phyloP scores from a whole-genome alignment of 371 early-diverging fungal species.

The Zychaea mexicana region DNA sequence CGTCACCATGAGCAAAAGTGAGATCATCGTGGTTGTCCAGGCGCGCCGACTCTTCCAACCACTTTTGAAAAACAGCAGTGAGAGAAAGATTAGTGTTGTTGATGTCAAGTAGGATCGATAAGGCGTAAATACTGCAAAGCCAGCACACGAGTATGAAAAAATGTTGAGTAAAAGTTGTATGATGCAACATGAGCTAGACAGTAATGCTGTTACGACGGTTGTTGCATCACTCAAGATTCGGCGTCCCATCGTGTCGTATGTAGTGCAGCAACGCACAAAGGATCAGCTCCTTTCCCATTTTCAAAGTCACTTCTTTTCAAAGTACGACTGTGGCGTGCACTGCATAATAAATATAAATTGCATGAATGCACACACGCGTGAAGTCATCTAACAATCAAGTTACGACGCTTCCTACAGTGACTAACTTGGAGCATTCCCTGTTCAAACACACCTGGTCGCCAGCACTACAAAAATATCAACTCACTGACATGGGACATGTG shows the following conservation, averaged over 20 bases:
- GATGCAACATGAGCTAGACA: slow-evolving; percentile 58
- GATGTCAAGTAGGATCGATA: slow-evolving; percentile 38
- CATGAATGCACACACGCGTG: too few relatives aligned
- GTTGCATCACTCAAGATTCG: not conserved
- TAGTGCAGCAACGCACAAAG: not conserved
- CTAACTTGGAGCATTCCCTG: too few relatives aligned
- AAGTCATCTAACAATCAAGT: too few relatives aligned
- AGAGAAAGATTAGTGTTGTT: slow-evolving; percentile 26
- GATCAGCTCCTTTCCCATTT: not conserved
- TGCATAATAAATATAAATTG: too few relatives aligned
- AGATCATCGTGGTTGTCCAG: slow-evolving; percentile 17
- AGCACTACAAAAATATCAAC: too few relatives aligned
- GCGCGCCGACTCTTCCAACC: slow-evolving; percentile 14
- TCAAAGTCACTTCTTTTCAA: too few relatives aligned
- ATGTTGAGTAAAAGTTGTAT: slow-evolving; percentile 56
- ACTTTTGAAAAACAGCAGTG: slow-evolving; percentile 21
- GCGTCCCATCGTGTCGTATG: not conserved
- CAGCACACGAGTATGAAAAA: slow-evolving; percentile 59
- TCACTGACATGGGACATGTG: too few relatives aligned
- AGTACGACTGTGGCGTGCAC: too few relatives aligned
- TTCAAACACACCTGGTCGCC: too few relatives aligned
- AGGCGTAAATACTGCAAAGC: slow-evolving; percentile 56
- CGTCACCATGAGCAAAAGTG: slow-evolving; percentile 28
- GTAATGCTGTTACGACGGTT: slow-evolving; percentile 28
- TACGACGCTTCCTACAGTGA: too few relatives aligned